Base-by-base conservation (phyloP, 2,329 filamentous ascomycete genomes). In the Pyricularia sp. region DNA sequence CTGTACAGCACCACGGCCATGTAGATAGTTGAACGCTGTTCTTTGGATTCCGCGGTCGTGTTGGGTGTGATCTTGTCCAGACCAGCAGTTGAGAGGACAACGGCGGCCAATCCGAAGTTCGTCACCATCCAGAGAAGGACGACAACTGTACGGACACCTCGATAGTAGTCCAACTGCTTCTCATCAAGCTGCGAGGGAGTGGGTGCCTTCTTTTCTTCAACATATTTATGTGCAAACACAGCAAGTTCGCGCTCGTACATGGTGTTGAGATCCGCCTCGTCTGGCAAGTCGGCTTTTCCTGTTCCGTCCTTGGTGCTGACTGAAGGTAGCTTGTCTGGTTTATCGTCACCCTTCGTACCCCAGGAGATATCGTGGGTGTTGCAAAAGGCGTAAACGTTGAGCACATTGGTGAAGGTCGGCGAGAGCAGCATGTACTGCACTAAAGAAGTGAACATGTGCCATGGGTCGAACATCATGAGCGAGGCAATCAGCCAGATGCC, bases 381-480 rank as follows among this genome's bases (percentile, higher is more conserved):
- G 78, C 93, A 97, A 78, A 99, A 99, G 67, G 93, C 93, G 77
- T 97, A 99, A 65, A 99, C 94, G 80, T 97, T 99, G 71, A 99
- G 87, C 66, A 97, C 93, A 77, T 97, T 99, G 79, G 96, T 96
- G 78, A 96, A 99, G 0, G 93, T 96, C 0, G 94, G 94, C 0
- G 93, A 96, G 66, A 99, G 83, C 57, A 97, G 85, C 70, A 97
- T 87, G 75, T 99, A 99, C 83, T 97, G 94, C 62, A 92, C 76
- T 76, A 97, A 91, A 66, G 89, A 88, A n/a, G 94, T 97, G 75
- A 96, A 83, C 92, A 99, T 97, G 78, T 99, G 94, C 93, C 94
- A 99, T 4, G 94, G 94, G 75, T 99, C 94, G 76, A 97, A 87
- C 87, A 97, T 97, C 70, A 99, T 81, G 69, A 99, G 82, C 9